Conservation (phyloP, 2,329 filamentous ascomycete genomes). For the Pseudogymnoascus sp. region DNA sequence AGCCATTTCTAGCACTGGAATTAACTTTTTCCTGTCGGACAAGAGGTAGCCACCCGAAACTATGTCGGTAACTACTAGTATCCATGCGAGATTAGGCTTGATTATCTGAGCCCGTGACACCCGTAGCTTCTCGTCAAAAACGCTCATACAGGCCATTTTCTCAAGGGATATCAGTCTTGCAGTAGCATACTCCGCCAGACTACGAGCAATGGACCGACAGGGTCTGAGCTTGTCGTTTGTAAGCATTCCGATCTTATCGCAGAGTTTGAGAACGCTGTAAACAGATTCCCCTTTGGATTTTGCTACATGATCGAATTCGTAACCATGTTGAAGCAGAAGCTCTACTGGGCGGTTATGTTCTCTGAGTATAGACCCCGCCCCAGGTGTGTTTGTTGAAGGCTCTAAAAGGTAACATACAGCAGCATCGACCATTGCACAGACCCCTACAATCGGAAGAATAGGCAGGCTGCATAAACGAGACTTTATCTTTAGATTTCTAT, state of each 20-base stretch:
- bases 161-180: background rate
- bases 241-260: background rate
- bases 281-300: background rate
- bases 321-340: background rate
- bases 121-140: background rate
- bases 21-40: background rate
- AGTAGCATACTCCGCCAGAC: background rate
- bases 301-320: background rate
- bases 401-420: background rate
- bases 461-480: too few species aligned
- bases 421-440: background rate
- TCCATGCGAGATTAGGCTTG: background rate
- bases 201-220: background rate
- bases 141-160: background rate
- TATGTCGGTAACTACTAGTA: background rate
- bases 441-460: too few species aligned
- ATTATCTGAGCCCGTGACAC: background rate
- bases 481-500: too few species aligned
- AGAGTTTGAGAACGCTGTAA: background rate
- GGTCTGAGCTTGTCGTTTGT: background rate
- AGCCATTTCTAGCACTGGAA: background rate
- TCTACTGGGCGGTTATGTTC: background rate
- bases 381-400: background rate
- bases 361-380: background rate
- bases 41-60: background rate